Conservation (phyloP, 2,329 filamentous ascomycete genomes). For the Ascochyta viciae-villosae region DNA sequence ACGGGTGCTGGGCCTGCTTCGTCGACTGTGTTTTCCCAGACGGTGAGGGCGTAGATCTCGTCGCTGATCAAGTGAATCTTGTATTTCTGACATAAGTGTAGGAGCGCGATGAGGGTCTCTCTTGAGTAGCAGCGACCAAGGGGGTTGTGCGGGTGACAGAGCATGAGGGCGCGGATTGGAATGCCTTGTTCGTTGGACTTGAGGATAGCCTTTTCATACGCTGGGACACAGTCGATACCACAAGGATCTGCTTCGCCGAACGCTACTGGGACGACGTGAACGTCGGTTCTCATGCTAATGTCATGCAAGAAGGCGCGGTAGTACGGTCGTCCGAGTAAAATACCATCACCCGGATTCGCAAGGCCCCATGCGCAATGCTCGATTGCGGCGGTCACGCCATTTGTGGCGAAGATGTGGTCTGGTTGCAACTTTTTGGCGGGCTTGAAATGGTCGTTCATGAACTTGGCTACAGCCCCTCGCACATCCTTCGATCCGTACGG, state of each 20-base stretch:
- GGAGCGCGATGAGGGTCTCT: conserved; percentile 50
- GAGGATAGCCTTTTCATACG: conserved; percentile 56
- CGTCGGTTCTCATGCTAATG: conserved; percentile 52
- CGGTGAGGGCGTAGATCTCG: conserved; percentile 65
- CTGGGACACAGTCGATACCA: conserved; percentile 48
- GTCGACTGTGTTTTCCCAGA: conserved; percentile 53
- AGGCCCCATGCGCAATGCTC: conserved; percentile 53
- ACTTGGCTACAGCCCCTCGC: conserved; percentile 42
- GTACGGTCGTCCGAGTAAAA: conserved; percentile 54
- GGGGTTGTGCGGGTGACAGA: conserved; percentile 61
- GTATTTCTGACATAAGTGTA: conserved; percentile 60
- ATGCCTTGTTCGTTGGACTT: conserved; percentile 49
- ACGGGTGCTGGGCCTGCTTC: conserved; percentile 15
- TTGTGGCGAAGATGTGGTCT: conserved; percentile 49
- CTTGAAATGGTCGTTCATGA: conserved; percentile 48
- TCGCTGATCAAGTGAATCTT: conserved; percentile 63
- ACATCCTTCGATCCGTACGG: conserved; percentile 47
- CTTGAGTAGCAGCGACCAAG: conserved; percentile 51
- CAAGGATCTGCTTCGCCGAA: conserved; percentile 57
- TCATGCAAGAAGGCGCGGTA: conserved; percentile 60
- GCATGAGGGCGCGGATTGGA: conserved; percentile 57
- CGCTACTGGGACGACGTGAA: conserved; percentile 54
- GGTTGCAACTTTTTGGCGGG: conserved; percentile 38
- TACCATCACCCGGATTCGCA: conserved; percentile 51
- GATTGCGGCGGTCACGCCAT: conserved; percentile 53